Base-by-base conservation (phyloP, 345 rosid species). In the Salix brachista region DNA sequence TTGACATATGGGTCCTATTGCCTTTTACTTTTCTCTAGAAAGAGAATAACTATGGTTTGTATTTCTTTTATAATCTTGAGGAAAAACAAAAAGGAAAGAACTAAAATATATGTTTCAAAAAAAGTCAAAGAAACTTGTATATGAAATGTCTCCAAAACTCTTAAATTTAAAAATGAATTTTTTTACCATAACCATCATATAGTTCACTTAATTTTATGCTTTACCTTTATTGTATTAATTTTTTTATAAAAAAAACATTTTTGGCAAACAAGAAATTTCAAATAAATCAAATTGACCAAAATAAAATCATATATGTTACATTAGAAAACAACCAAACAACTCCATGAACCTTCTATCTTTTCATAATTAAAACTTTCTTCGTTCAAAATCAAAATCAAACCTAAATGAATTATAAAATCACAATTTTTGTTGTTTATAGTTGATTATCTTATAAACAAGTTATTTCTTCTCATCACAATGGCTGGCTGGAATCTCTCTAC, bases 1-100 rank as follows among this genome's bases (percentile, higher is more conserved):
- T 5, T 4, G 1, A 3, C 1, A 46, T 46, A 14, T 3, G 1
- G 18, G 13, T 13, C 1, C 0, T 3, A 46, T 14, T 14, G 0
- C 0, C 5, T 0, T 4, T 13, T 44, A 13, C 12, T 14, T 44
- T 44, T 44, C 1, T 13, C 4, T 44, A 0, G 0, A 44, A 10
- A 0, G 1, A 44, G 16, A 3, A 44, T 44, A 46, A 46, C 5
- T 3, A 46, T 13, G 18, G 50, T 44, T 44, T 44, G 0, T 41
- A 10, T 9, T 41, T 41, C 44, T 11, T 9, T 41, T 41, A 9
- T 41, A 41, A 41, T 41, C 44, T 1, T 41, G 44, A 9, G 44
- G 3, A 41, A 41, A 41, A 41, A 9, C 0, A 0, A 12, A 44
- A 9, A 12, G 13, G 48, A 42, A 44, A 8, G 44, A 41, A 44